phyloP scores from a whole-genome alignment of 1,284 basidiomycete genomes.

The Lentinus polychrous region DNA sequence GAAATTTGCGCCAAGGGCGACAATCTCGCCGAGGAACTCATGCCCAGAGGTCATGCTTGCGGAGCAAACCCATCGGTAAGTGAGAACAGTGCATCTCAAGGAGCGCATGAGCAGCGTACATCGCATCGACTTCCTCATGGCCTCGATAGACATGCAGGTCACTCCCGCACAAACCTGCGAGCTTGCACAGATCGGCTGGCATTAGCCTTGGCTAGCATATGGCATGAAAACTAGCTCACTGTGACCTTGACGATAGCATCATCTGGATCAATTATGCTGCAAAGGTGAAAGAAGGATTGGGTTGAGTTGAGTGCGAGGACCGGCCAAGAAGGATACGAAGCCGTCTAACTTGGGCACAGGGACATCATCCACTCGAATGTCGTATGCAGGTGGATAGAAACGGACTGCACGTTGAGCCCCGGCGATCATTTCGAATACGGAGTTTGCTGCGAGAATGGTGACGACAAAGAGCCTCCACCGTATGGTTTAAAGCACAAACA shows the following conservation, averaged over 20 bases:
- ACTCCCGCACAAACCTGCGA: constrained; percentile 74
- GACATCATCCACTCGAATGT: constrained; percentile 56
- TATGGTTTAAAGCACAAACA: no score
- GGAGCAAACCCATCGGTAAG: neutral
- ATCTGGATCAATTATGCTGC: constrained; percentile 61
- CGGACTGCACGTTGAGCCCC: constrained; percentile 41
- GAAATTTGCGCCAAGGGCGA: constrained; percentile 66
- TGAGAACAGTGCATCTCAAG: neutral
- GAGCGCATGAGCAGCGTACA: constrained; percentile 13
- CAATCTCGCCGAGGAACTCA: constrained; percentile 78
- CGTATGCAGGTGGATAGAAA: constrained; percentile 62
- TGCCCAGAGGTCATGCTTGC: constrained; percentile 66
- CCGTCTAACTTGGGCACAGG: constrained; percentile 45
- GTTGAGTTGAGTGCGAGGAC: neutral
- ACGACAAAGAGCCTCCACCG: no score
- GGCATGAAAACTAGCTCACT: constrained; percentile 27
- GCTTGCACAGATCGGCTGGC: constrained; percentile 28
- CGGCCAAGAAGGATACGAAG: neutral
- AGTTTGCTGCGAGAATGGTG: neutral
- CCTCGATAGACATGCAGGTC: constrained; percentile 80
- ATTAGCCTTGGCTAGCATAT: neutral
- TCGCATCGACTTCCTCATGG: constrained; percentile 29
- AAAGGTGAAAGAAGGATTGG: neutral
- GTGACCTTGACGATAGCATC: constrained; percentile 71
- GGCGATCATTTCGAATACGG: constrained; percentile 7